A percentile compares a stretch with the other conserved stretches of the same genome.
Conservation (phyloP, 257 asterid genomes). For the Nyctanthes arbortristis region DNA sequence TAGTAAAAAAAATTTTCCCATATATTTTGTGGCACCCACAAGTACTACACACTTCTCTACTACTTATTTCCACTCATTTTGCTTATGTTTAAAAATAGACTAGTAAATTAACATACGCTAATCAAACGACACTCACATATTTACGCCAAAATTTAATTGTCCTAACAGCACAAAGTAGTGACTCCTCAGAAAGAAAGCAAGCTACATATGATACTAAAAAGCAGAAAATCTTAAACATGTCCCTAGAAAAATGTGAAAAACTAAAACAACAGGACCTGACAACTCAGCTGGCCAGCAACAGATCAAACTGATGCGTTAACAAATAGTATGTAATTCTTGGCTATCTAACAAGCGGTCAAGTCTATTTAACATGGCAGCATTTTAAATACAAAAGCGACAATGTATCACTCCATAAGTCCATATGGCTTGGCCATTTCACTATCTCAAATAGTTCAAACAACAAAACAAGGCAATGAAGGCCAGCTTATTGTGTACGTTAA, state of each 20-base stretch:
- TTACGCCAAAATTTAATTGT: neutral
- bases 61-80: too few species aligned
- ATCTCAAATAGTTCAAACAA: too few species aligned
- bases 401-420: too few species aligned
- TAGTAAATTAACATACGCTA: too few species aligned
- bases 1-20: too few species aligned
- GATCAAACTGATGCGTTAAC: neutral
- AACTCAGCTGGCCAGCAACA: neutral
- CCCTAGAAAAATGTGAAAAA: neutral
- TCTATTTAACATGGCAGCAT: neutral
- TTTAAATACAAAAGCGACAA: neutral
- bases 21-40: too few species aligned
- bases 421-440: too few species aligned
- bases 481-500: too few species aligned
- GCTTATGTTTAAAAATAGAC: too few species aligned
- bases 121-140: neutral
- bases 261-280: neutral
- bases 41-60: too few species aligned
- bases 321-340: neutral
- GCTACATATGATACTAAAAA: neutral
- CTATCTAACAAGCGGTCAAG: neutral
- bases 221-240: neutral
- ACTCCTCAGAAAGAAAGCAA: neutral
- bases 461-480: too few species aligned
- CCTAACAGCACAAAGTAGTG: neutral